Base-by-base conservation (phyloP, 345 rosid species). In the Linum usitatissimum region DNA sequence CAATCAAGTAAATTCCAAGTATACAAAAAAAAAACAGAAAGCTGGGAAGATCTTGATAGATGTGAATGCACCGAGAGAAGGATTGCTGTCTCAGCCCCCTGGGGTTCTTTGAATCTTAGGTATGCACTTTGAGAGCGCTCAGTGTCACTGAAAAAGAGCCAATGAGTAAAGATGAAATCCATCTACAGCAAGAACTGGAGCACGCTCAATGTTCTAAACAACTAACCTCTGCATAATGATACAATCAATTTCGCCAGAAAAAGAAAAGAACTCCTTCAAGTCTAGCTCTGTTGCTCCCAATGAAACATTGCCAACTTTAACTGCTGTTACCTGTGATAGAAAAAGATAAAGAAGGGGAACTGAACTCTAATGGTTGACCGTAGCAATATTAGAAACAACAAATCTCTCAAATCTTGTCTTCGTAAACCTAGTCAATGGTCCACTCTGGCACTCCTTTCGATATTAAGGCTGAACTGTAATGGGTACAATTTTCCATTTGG, bases 201-300 rank as follows among this genome's bases (percentile, higher is more conserved):
- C 4, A 17, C 18, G 28, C 57, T 54, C 57, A 3, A n/a, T 8
- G 14, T 54, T 54, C 14, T 54, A 54, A 55, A 9, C 20, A 55
- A 55, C 28, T 18, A 18, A 55, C 58, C 58, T 55, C 12, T 55
- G 58, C 28, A 55, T 55, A 9, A 13, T 28, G 30, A 55, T 12
- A 55, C 30, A 23, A 19, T 55, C 58, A 55, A 55, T 55, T 23
- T 55, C 58, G 6, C 58, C 58, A 55, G 58, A 55, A 18, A 55
- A 55, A 55, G 58, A 55, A 23, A 55, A 55, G 58, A 55, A 55
- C 58, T 55, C 58, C 58, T 55, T 55, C 18, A 55, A 13, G 30
- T 55, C 58, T 23, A 13, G 58, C 3, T 55, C 58, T 4, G 58
- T 55, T 55, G 58, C 58, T 18, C 58, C 30, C 58, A 55, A 55